Conservation (phyloP, 257 asterid species). For the Jasminum sambac region DNA sequence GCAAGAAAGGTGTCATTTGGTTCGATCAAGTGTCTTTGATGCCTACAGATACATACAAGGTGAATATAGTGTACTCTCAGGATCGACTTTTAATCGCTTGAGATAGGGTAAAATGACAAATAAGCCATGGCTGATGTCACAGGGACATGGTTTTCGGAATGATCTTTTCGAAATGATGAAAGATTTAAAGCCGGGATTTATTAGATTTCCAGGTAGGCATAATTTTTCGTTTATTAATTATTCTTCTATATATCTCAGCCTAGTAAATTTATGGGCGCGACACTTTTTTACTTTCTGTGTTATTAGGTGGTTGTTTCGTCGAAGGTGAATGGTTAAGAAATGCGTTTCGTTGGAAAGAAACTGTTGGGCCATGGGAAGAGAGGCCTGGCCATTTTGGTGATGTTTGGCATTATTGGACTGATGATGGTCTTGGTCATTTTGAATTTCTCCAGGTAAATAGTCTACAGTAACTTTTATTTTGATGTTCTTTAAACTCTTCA, state of each 20-base stretch:
- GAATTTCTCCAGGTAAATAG: slow-evolving; percentile 87
- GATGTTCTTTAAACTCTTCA: not conserved
- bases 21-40: slow-evolving; percentile 93
- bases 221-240: not conserved
- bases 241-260: not conserved
- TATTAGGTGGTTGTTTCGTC: slow-evolving; percentile 92
- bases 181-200: slow-evolving; percentile 69
- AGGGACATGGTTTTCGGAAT: slow-evolving; percentile 96
- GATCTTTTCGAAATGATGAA: slow-evolving; percentile 82
- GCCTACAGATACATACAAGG: slow-evolving; percentile 94
- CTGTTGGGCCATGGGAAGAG: slow-evolving; percentile 95
- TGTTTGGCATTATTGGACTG: slow-evolving; percentile 98
- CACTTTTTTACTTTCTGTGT: slow-evolving; percentile 19
- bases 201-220: slow-evolving; percentile 85
- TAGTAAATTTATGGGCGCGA: not conserved
- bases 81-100: not conserved
- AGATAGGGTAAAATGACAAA: not conserved
- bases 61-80: slow-evolving; percentile 21
- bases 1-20: slow-evolving; percentile 82
- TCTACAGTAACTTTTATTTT: too few species aligned
- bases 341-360: slow-evolving; percentile 98
- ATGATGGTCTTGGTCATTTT: slow-evolving; percentile 86
- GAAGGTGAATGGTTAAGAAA: slow-evolving; percentile 91
- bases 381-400: slow-evolving; percentile 98
- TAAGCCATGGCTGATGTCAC: slow-evolving; percentile 20